Percentiles rank a stretch among this genome's conserved stretches.
Conservation (phyloP, 352 stramenopile species). For the Pythium rhizo-oryzae region DNA sequence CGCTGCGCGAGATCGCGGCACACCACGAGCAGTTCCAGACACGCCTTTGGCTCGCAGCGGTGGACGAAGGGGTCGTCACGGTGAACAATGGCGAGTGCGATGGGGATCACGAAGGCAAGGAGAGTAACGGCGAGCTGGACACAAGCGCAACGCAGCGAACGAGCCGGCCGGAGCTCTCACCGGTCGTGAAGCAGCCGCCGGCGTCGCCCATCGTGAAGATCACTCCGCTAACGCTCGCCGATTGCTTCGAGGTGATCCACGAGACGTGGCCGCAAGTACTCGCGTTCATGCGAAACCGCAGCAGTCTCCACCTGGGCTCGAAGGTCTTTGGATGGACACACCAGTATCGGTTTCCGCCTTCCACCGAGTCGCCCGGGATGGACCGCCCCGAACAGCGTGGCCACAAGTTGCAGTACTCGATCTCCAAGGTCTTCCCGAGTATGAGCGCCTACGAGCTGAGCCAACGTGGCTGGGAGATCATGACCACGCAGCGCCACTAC, state of each 20-base stretch:
- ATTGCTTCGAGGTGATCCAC: constrained; percentile 43
- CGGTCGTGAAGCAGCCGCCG: constrained; percentile 10
- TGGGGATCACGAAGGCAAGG: constrained; percentile 23
- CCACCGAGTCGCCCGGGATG: background rate
- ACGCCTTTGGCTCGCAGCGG: constrained; percentile 20
- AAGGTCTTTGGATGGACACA: constrained; percentile 69
- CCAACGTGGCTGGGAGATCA: constrained; percentile 59
- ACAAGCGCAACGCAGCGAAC: background rate
- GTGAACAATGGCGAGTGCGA: constrained; percentile 1
- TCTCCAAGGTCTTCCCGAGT: constrained; percentile 55
- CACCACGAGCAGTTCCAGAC: constrained; percentile 40
- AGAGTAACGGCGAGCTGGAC: constrained; percentile 7
- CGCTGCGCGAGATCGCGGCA: constrained; percentile 27
- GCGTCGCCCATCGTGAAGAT: constrained; percentile 12
- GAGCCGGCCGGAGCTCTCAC: constrained; percentile 4
- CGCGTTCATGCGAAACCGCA: constrained; percentile 49
- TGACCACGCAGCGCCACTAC: constrained; percentile 34
- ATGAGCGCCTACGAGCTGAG: constrained; percentile 48
- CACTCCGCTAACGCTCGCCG: constrained; percentile 10
- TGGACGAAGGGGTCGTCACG: constrained; percentile 1
- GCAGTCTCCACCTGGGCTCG: constrained; percentile 50
- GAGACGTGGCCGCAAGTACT: constrained; percentile 26
- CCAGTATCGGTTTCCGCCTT: constrained; percentile 29
- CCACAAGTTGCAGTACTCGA: constrained; percentile 55
- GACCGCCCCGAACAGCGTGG: background rate